Evolutionary conservation across 2,329 filamentous ascomycete species (phyloP), one percentile per base, ranked within the genome.

Genomic region (Pseudocercospora macadamiae): DNA sequence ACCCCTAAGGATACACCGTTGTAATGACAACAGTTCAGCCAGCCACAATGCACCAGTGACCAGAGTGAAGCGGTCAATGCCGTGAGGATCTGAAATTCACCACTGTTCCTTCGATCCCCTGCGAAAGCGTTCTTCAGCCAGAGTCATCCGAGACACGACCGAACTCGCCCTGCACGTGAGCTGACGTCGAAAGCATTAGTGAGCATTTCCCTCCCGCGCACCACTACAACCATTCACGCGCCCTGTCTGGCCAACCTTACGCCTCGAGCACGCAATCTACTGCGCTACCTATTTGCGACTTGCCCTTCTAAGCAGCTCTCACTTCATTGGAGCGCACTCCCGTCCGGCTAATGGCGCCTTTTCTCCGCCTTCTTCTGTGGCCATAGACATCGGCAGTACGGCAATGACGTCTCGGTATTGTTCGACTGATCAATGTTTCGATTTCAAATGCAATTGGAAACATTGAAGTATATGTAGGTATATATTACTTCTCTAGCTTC

Each of bases 401-500:
- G 52, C 57, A 51, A 55, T 55, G 57, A 55, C 57, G 57, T 45
- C 25, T 59, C 45, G 44, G 42, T 45, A 58, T 54, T 25, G 37
- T 54, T 55, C 47, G 52, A 55, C 34, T 55, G 44, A 53, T 19
- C 16, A 37, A 51, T 52, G 25, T 55, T 37, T 55, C 34, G 57
- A 60, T 60, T 60, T 52, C 37, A 60, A 60, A 60, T 60, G 52
- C 57, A 48, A 16, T 9, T 32, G 32, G 32, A 30, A n/a, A n/a
- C n/a, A n/a, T n/a, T n/a, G 49, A 49, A n/a, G 6, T 42, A 36
- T n/a, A 34, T 54, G 53, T 55, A 59, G 53, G 28, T 51, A n/a
- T 39, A 26, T 36, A 54, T 28, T 26, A 19, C 21, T 16, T 32
- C 18, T 25, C 8, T 16, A 9, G 16, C 54, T 37, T 25, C 39